Conservation (phyloP, 768 basidiomycete genomes). For the Russula brevipes region DNA sequence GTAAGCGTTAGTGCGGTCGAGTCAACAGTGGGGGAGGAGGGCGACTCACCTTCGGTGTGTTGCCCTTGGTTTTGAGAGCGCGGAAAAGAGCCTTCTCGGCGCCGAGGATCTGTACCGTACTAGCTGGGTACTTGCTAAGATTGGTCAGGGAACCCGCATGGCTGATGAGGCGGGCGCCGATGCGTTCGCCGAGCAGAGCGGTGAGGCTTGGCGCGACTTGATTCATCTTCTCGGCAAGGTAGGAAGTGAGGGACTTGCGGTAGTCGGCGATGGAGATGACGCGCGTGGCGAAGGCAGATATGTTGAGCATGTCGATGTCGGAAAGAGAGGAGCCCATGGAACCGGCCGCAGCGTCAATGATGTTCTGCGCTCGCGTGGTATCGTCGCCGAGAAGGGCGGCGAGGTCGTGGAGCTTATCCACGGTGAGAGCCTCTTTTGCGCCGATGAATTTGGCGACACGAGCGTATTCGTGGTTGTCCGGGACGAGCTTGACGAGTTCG, state of each 20-base stretch:
- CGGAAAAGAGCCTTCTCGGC: slow-evolving; percentile 98
- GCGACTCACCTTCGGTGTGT: slow-evolving; percentile 79
- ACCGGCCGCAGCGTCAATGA: slow-evolving; percentile 89
- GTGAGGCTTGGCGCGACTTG: slow-evolving; percentile 91
- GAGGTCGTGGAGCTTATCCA: slow-evolving; percentile 76
- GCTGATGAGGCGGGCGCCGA: slow-evolving; percentile 87
- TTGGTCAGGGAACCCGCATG: slow-evolving; percentile 97
- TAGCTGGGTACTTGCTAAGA: slow-evolving; percentile 95
- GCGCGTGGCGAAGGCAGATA: slow-evolving; percentile 82
- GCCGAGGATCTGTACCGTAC: slow-evolving; percentile 95
- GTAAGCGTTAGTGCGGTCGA: not conserved
- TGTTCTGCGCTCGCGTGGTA: slow-evolving; percentile 80
- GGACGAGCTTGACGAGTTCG: slow-evolving; percentile 87
- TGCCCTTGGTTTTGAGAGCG: slow-evolving; percentile 96
- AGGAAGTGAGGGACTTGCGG: slow-evolving; percentile 81
- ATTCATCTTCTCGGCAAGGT: slow-evolving; percentile 96
- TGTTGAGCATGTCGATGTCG: slow-evolving; percentile 94
- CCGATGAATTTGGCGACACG: slow-evolving; percentile 79
- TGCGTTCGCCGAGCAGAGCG: slow-evolving; percentile 85
- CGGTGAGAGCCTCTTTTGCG: slow-evolving; percentile 74
- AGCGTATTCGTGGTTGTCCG: slow-evolving; percentile 95
- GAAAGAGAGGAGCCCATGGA: slow-evolving; percentile 92
- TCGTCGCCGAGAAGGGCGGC: slow-evolving; percentile 79
- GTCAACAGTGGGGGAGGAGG: not conserved
- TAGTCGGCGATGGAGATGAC: slow-evolving; percentile 92